Base-by-base conservation (phyloP, 106 monocot species). In the Acorus gramineus region DNA sequence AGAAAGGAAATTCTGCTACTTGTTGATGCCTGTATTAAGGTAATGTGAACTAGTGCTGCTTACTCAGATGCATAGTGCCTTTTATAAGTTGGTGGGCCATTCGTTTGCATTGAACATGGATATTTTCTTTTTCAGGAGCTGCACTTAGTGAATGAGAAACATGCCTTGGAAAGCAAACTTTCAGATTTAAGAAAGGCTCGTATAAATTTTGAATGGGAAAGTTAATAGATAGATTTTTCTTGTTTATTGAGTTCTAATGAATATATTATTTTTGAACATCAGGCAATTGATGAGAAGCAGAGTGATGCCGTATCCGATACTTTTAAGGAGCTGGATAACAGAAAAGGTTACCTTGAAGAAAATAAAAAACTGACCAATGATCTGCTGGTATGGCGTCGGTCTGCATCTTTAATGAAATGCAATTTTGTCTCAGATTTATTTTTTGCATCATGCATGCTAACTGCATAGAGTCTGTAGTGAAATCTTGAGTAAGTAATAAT, bases 231-330 rank as follows among this genome's bases (percentile, higher is more conserved):
- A 12, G 11, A 47, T 65, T 61, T 74, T 2, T 72, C 2, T 60
- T 66, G 46, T 47, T 66, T 1, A 44, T 58, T 7, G 14, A 7
- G 5, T 12, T 14, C 7, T 69, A 49, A 73, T 42, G 55, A 45
- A 64, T 56, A 11, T 61, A 49, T 56, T 9, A 58, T 62, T 50
- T 52, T 58, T 61, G n/a, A 7, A 9, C 10, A 46, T 7, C 70
- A 94, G 94, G 86, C 81, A 51, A n/a, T 86, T 77, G 81, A 84
- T 76, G 89, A 86, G 82, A 94, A 82, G 81, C 81, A 82, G 70
- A 81, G 73, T 51, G 90, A 82, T 84, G 83, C 79, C 46, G 73
- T 84, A 78, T 51, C 81, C 42, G 79, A 82, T 67, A 64, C 84
- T 64, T 64, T 86, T 59, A 94, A 82, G 67, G 86, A 94, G 63